Evolutionary conservation across 2,329 filamentous ascomycete species (phyloP).

Genomic region (Beauveria sp.): DNA sequence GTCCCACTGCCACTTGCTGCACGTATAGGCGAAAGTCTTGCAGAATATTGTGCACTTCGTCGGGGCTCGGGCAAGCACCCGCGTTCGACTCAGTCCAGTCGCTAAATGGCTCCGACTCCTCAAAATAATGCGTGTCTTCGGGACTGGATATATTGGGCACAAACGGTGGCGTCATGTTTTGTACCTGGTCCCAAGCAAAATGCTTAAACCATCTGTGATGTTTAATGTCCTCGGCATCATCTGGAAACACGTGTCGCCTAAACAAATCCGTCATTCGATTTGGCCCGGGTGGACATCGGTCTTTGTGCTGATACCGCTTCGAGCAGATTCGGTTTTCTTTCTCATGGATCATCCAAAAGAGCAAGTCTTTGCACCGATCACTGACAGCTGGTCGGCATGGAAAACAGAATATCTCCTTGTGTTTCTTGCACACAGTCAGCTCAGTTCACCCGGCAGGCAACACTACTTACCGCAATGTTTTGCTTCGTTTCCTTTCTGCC

Average conservation of each 20-base stretch:
- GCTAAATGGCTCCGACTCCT: conserved; percentile 67
- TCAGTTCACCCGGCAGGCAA: not conserved
- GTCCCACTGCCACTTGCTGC: conserved; percentile 36
- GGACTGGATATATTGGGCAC: conserved; percentile 61
- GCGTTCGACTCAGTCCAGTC: conserved; percentile 48
- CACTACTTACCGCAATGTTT: conserved; percentile 63
- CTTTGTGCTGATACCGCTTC: conserved; percentile 62
- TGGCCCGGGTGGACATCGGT: conserved; percentile 29
- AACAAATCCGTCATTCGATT: conserved; percentile 18
- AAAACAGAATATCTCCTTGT: conserved; percentile 63
- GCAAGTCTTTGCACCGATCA: conserved; percentile 66
- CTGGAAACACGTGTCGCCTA: conserved; percentile 63
- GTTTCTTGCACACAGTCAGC: conserved; percentile 52
- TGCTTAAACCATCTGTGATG: conserved; percentile 76
- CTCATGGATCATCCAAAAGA: conserved; percentile 63
- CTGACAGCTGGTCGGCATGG: conserved; percentile 60
- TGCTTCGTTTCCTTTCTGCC: conserved; percentile 73
- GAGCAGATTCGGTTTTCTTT: conserved; percentile 72
- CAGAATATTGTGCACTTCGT: conserved; percentile 27
- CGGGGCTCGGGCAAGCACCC: conserved; percentile 20
- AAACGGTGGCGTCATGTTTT: conserved; percentile 67
- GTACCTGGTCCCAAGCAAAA: conserved; percentile 70
- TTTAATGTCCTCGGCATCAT: conserved; percentile 88
- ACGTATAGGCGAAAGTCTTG: conserved; percentile 31
- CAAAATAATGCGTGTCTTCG: conserved; percentile 84